Conservation (phyloP, 2,329 filamentous ascomycete species). For the Xylaria sp. region DNA sequence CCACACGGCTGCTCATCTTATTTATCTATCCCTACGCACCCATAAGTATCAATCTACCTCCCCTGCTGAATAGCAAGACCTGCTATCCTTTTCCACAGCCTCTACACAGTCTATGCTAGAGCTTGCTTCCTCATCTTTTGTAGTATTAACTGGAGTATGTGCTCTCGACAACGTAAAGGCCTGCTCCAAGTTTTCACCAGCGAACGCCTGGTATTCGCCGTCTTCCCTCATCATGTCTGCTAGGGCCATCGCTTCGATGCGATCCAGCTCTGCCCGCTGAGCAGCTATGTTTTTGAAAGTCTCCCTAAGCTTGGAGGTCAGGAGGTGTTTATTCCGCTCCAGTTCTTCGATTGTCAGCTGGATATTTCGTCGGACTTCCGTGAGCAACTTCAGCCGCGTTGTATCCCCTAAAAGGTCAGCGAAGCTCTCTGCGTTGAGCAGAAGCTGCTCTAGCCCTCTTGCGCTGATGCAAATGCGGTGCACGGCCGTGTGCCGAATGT, state of each 20-base stretch:
- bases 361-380: constrained; percentile 14
- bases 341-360: constrained; percentile 29
- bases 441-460: constrained; percentile 21
- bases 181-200: constrained; percentile 20
- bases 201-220: constrained; percentile 20
- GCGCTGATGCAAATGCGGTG: constrained; percentile 25
- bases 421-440: constrained; percentile 23
- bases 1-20: too few species aligned
- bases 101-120: constrained; percentile 18
- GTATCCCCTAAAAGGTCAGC: constrained; percentile 9
- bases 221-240: constrained; percentile 26
- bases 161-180: background rate
- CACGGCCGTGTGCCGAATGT: constrained; percentile 21
- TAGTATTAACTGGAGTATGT: background rate
- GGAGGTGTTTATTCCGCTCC: constrained; percentile 28
- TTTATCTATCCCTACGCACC: too few species aligned
- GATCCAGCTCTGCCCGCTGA: constrained; percentile 21
- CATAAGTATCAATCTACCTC: too few species aligned
- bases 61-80: too few species aligned
- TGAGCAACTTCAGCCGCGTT: background rate
- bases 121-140: constrained; percentile 17
- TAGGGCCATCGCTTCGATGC: constrained; percentile 14
- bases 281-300: constrained; percentile 17
- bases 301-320: constrained; percentile 18
- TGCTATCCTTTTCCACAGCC: background rate